phyloP scores from a whole-genome alignment of 1,284 basidiomycete genomes.

The Ustilago tritici region DNA sequence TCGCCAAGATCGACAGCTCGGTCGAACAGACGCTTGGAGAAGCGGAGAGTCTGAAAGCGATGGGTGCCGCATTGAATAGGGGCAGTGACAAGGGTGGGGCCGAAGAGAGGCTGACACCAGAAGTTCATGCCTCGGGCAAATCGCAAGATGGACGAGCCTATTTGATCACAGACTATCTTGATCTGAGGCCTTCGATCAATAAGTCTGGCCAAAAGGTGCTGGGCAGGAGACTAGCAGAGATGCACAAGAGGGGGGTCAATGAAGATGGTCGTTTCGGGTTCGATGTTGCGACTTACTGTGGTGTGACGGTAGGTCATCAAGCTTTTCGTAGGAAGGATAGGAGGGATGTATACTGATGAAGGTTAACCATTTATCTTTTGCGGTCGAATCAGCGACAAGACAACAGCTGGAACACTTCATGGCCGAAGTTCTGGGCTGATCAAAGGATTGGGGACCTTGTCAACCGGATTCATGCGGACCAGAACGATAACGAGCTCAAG shows the following conservation, averaged over 20 bases:
- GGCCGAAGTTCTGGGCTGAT: slow-evolving; percentile 43
- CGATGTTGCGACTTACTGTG: slow-evolving; percentile 36
- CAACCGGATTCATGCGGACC: slow-evolving; percentile 19
- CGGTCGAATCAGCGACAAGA: slow-evolving; percentile 27
- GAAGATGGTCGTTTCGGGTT: slow-evolving; percentile 37
- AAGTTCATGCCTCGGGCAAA: slow-evolving; percentile 35
- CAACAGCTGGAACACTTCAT: slow-evolving; percentile 44
- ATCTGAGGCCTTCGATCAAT: slow-evolving; percentile 28
- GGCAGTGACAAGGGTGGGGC: background rate
- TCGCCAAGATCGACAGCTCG: slow-evolving; percentile 36
- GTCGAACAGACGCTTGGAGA: slow-evolving; percentile 40
- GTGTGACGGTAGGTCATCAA: slow-evolving; percentile 30
- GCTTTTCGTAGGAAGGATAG: no score
- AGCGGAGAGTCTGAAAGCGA: slow-evolving; percentile 32
- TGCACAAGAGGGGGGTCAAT: slow-evolving; percentile 32
- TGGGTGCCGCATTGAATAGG: slow-evolving; percentile 15
- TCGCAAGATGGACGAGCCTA: slow-evolving; percentile 28
- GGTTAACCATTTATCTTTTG: background rate
- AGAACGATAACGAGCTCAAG: slow-evolving; percentile 28
- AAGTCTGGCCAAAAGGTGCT: slow-evolving; percentile 21
- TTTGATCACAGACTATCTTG: slow-evolving; percentile 38
- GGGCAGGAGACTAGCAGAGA: slow-evolving; percentile 27
- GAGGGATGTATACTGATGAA: background rate
- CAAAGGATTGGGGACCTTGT: slow-evolving; percentile 42
- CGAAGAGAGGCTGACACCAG: slow-evolving; percentile 15